Evolutionary conservation across 2,329 filamentous ascomycete genomes (phyloP).

Genomic region (Colletotrichum tofieldiae): DNA sequence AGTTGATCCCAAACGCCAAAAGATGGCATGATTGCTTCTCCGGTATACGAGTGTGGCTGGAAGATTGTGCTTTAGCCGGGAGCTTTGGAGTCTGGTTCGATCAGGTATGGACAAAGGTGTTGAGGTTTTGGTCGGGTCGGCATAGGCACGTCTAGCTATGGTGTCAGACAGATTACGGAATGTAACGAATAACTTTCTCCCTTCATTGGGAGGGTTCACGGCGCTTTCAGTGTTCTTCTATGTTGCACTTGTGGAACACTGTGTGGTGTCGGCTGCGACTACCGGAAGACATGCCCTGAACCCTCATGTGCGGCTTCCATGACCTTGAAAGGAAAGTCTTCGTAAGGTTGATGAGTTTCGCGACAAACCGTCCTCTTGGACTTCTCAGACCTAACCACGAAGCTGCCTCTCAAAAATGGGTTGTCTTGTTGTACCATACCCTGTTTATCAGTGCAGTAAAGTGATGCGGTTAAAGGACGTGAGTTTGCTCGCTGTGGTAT

Average conservation of each 20-base stretch:
- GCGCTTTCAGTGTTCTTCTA: background rate
- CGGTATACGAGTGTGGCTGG: background rate
- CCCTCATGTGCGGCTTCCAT: background rate
- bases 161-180: constrained; percentile 5
- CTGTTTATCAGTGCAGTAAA: no score
- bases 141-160: background rate
- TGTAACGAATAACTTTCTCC: background rate
- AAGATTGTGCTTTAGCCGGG: constrained; percentile 9
- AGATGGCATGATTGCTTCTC: constrained; percentile 52
- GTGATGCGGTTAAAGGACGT: no score
- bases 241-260: background rate
- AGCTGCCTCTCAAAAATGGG: no score
- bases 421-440: no score
- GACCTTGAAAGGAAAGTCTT: background rate
- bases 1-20: constrained; percentile 68
- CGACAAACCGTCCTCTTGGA: no score
- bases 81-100: constrained; percentile 26
- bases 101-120: background rate
- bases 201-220: background rate
- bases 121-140: constrained; percentile 15
- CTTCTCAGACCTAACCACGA: no score
- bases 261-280: background rate
- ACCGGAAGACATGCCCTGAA: background rate
- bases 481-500: no score
- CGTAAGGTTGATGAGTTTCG: no score